Evolutionary conservation across 1,284 basidiomycete genomes (phyloP).

Genomic region (Ceratobasidium sp.): DNA sequence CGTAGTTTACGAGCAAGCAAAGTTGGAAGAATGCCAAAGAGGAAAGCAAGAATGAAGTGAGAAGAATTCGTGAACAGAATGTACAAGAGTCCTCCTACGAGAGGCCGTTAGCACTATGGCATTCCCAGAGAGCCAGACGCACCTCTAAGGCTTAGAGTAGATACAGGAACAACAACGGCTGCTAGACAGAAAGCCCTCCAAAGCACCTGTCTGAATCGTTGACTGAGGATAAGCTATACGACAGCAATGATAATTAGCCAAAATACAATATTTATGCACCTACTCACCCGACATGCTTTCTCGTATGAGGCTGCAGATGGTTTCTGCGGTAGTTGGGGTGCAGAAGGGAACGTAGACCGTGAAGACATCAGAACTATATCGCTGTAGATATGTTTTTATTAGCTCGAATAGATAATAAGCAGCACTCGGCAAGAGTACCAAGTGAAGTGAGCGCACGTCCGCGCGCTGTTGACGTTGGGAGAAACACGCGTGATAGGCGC

Average conservation of each 20-base stretch:
- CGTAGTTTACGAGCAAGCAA: slow-evolving; percentile 38
- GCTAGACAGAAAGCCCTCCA: slow-evolving; percentile 4
- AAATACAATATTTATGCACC: neutral
- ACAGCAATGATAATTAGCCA: neutral
- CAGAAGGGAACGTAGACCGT: slow-evolving; percentile 30
- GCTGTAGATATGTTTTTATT: neutral
- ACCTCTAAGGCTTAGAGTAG: slow-evolving; percentile 31
- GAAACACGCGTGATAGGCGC: slow-evolving; percentile 18
- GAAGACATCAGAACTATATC: neutral
- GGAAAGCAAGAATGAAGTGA: slow-evolving; percentile 20
- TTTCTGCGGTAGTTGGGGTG: slow-evolving; percentile 33
- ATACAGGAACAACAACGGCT: slow-evolving; percentile 6
- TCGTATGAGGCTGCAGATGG: slow-evolving; percentile 36
- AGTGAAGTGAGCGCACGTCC: neutral
- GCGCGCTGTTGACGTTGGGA: slow-evolving; percentile 22
- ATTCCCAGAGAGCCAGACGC: neutral
- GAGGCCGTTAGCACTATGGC: neutral
- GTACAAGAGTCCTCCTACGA: slow-evolving; percentile 11
- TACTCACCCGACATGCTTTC: slow-evolving; percentile 42
- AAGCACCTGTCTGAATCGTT: slow-evolving; percentile 30
- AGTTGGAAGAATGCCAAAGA: slow-evolving; percentile 31
- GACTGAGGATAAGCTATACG: slow-evolving; percentile 31
- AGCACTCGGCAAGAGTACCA: neutral
- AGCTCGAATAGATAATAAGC: no score
- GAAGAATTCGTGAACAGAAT: slow-evolving; percentile 11